Evolutionary conservation across 129 eudicot genomes (phyloP), one percentile per base, ranked within the genome.

Genomic region (Cynara cardunculus): DNA sequence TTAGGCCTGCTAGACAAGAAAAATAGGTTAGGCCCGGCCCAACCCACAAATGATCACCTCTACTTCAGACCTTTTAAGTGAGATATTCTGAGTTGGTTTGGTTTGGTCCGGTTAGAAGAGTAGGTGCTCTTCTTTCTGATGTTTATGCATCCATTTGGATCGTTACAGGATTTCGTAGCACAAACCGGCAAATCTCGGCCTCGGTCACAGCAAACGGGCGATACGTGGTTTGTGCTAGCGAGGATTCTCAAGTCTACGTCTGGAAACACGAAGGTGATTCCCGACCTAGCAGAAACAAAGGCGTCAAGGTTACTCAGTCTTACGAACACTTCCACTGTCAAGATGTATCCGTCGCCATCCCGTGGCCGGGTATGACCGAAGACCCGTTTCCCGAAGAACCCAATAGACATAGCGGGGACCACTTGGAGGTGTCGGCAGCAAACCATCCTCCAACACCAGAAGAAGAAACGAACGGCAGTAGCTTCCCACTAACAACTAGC

Each of bases 201-300:
- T 87, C 99, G 21, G 75, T 95, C 35, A 92, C 97, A 28, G 81
- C 99, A 27, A 88, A 92, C 25, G 99, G 99, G 12, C 90, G 80
- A 86, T 89, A 95, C 62, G 93, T 89, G 69, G 85, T 95, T 32
- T 89, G 96, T 68, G 99, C 99, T 1, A 95, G 99, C 53, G 99
- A 95, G 87, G 99, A 92, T 72, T 95, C 99, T 26, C 88, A 90
- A 68, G 96, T 95, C 34, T 95, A 95, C 77, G 82, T 95, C 34
- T 95, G 99, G 99, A 95, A 90, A 82, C 96, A 95, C 39, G 97
- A 95, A 87, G 89, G 85, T 19, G 96, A 95, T 73, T 86, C 96
- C 25, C 89, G 88, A 26, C 86, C 96, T 46, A 86, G 86, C 89
- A 78, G 93, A 82, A 90, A 77, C 82, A 95, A 92, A 86, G 89